Evolutionary conservation across 306 rosid genomes (phyloP), one percentile per base, ranked within the genome.

Genomic region (Trifolium dubium): DNA sequence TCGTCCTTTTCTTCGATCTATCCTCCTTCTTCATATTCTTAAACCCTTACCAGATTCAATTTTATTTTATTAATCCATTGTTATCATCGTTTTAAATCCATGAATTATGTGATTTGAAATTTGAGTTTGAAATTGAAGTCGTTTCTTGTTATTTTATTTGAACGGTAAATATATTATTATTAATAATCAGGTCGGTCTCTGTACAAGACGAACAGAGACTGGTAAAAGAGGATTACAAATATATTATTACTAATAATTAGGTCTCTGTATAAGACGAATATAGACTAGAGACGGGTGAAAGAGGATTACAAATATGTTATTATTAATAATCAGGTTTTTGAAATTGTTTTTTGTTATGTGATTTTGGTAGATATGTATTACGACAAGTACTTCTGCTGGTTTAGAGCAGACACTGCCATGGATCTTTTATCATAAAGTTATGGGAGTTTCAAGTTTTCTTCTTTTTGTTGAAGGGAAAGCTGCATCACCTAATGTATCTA

Each of bases 381-480:
- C 89, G 10, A 86, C 96, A 6, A 90, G 96, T 72, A 94, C 96
- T 83, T 89, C 98, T 28, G 96, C 92, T 59, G 90, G 91, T 67
- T 80, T 94, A 72, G 95, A 92, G 76, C 99, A 94, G 85, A 89
- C 80, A 46, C 85, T 94, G 81, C 99, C 99, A 1, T 92, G 99
- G 99, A 87, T 94, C 66, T 94, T 82, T 81, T 94, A 89, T 84
- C 99, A 94, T 74, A 94, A 92, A 82, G 93, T 94, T 32, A 80
- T 94, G 68, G 99, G 99, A 75, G 99, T 94, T 74, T 88, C 99
- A 0, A 87, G 10, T 76, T 94, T 92, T 67, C 80, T 89, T 19
- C 95, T 94, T 69, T 94, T 94, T 37, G 97, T 94, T 23, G 99
- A 94, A 85, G 99, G 96, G 75, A 92, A 89, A 75, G 99, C 99